Evolutionary conservation across 768 basidiomycete genomes (phyloP).

Genomic region (Floccularia luteovirens): DNA sequence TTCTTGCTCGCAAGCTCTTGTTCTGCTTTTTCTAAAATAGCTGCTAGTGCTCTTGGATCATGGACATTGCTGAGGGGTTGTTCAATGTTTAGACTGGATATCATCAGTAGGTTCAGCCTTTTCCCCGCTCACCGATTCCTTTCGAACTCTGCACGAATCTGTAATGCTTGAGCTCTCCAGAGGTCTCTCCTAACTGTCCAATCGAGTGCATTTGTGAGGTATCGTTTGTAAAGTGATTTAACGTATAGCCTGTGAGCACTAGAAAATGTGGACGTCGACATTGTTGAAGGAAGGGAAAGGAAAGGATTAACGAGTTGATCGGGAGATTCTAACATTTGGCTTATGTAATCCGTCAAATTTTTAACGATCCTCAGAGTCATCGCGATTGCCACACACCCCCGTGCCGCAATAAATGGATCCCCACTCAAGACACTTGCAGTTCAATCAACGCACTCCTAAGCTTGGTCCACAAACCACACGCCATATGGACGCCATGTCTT

Average conservation of each 20-base stretch:
- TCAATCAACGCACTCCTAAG: slow-evolving; percentile 66
- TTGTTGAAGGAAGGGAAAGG: slow-evolving; percentile 17
- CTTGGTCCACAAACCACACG: slow-evolving; percentile 41
- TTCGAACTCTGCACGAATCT: slow-evolving; percentile 92
- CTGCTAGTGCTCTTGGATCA: slow-evolving; percentile 75
- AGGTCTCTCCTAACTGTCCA: slow-evolving; percentile 84
- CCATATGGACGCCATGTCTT: slow-evolving; percentile 8
- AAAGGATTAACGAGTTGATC: not conserved
- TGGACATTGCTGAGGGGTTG: slow-evolving; percentile 57
- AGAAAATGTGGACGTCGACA: slow-evolving; percentile 60
- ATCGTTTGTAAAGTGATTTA: slow-evolving; percentile 86
- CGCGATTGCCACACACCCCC: not conserved
- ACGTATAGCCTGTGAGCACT: slow-evolving; percentile 76
- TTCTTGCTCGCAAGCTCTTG: slow-evolving; percentile 52
- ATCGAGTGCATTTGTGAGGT: slow-evolving; percentile 80
- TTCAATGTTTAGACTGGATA: not conserved
- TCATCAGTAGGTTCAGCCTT: not conserved
- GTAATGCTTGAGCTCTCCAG: slow-evolving; percentile 79
- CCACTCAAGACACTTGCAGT: slow-evolving; percentile 69
- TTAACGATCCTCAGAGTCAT: not conserved
- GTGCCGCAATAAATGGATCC: slow-evolving; percentile 50
- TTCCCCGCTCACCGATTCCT: slow-evolving; percentile 63
- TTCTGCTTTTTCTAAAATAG: slow-evolving; percentile 77
- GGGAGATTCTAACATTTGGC: slow-evolving; percentile 11
- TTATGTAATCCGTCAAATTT: slow-evolving; percentile 11